Conservation (phyloP, 768 basidiomycete species). For the Porpolomopsis calyptriformis region DNA sequence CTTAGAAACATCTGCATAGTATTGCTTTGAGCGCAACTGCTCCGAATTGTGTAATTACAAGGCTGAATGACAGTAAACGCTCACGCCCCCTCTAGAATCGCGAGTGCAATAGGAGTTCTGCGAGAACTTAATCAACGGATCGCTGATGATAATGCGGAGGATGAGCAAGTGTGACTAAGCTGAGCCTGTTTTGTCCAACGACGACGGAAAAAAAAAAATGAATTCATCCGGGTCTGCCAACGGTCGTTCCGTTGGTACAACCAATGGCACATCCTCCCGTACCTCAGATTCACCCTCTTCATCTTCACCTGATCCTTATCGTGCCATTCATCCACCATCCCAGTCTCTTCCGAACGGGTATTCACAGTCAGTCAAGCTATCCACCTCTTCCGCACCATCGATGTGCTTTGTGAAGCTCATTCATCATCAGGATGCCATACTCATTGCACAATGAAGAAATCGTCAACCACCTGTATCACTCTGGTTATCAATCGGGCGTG, state of each 20-base stretch:
- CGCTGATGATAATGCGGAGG: too few relatives aligned
- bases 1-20: too few relatives aligned
- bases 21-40: too few relatives aligned
- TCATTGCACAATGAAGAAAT: conserved; percentile 68
- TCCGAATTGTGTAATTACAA: too few relatives aligned
- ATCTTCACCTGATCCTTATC: conserved; percentile 7
- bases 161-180: too few relatives aligned
- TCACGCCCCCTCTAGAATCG: too few relatives aligned
- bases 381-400: background rate
- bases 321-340: conserved; percentile 16
- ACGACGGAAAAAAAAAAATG: too few relatives aligned
- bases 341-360: conserved; percentile 44
- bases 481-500: conserved; percentile 76
- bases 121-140: too few relatives aligned
- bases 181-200: too few relatives aligned
- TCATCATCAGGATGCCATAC: conserved; percentile 32
- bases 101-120: too few relatives aligned
- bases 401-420: conserved; percentile 1
- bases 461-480: conserved; percentile 65
- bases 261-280: conserved; percentile 39
- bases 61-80: too few relatives aligned
- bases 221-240: conserved; percentile 36
- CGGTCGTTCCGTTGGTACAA: conserved; percentile 34
- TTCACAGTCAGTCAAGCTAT: conserved; percentile 38
- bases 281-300: conserved; percentile 3